These are phyloP conservation scores for Solanum paucissectum DNA, from an alignment of 257 asterid genomes.

Conservation along the genomic window DNA sequence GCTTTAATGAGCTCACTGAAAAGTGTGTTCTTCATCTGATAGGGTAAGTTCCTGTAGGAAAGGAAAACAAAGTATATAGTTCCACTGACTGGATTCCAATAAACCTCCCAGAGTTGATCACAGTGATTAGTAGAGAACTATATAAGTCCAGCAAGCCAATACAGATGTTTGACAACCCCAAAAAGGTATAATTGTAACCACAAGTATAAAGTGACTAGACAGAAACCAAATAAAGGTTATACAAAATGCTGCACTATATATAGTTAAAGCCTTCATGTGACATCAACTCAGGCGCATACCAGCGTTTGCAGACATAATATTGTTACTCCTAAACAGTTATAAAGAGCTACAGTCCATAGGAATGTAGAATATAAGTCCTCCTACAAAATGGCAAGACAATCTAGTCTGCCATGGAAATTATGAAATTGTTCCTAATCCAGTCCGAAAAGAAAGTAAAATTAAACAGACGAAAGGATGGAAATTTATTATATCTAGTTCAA, in stretches of 20 bases:
- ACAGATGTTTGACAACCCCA: not conserved
- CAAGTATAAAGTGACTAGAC: not conserved
- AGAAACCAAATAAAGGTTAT: not conserved
- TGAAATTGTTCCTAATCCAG: conserved; percentile 33
- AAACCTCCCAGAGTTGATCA: not conserved
- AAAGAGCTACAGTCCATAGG: conserved; percentile 39
- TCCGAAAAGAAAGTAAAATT: conserved; percentile 22
- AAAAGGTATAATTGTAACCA: not conserved
- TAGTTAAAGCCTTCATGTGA: conserved; percentile 1
- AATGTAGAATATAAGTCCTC: conserved; percentile 43
- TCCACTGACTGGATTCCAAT: not conserved
- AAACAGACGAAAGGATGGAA: conserved; percentile 17
- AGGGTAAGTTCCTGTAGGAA: not conserved
- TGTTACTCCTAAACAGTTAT: conserved; percentile 33
- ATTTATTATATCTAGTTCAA: conserved; percentile 45
- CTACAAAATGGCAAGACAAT: conserved; percentile 52
- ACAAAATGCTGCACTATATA: not conserved
- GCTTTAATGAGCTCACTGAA: conserved; percentile 10
- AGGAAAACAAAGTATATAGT: not conserved
- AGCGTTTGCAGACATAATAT: conserved; percentile 29
- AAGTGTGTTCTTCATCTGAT: conserved; percentile 7
- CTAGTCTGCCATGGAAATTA: conserved; percentile 32
- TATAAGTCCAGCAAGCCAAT: not conserved
- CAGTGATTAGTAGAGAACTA: not conserved
- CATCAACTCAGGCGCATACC: conserved; percentile 15